Evolutionary conservation across 2,329 filamentous ascomycete species (phyloP).

Genomic region (Lecanicillium sp.): DNA sequence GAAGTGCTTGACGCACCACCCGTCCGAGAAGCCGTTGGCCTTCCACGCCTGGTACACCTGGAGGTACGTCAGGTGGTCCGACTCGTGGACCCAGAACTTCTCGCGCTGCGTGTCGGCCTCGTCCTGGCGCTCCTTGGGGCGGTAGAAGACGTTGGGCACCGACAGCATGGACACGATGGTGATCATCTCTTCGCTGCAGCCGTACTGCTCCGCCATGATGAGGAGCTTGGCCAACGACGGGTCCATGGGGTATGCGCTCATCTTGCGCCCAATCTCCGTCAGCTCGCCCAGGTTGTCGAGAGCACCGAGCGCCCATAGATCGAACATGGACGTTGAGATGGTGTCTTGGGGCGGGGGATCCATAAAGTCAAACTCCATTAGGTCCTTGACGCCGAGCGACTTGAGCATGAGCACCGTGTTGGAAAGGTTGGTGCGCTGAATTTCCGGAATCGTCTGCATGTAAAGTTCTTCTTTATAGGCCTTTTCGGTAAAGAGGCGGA

Average conservation of each 20-base stretch:
- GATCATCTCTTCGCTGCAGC: slow-evolving; percentile 94
- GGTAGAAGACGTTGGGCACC: slow-evolving; percentile 93
- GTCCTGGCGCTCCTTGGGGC: slow-evolving; percentile 92
- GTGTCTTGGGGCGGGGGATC: slow-evolving; percentile 97
- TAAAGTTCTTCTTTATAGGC: slow-evolving; percentile 96
- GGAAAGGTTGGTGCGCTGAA: slow-evolving; percentile 90
- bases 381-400: slow-evolving; percentile 85
- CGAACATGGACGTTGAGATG: slow-evolving; percentile 94
- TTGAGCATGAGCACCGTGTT: slow-evolving; percentile 94
- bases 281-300: slow-evolving; percentile 91
- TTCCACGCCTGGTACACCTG: slow-evolving; percentile 97
- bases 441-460: slow-evolving; percentile 93
- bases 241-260: slow-evolving; percentile 99
- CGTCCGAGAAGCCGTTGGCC: slow-evolving; percentile 79
- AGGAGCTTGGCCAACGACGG: slow-evolving; percentile 90
- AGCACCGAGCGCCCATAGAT: slow-evolving; percentile 92
- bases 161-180: slow-evolving; percentile 98
- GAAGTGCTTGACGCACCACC: slow-evolving; percentile 91
- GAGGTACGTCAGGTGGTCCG: slow-evolving; percentile 89
- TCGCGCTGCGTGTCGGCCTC: slow-evolving; percentile 93
- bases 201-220: slow-evolving; percentile 84
- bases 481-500: slow-evolving; percentile 87
- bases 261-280: slow-evolving; percentile 77
- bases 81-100: slow-evolving; percentile 98
- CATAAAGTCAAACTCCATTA: slow-evolving; percentile 98